Evolutionary conservation across 169 alveolate species (phyloP), one percentile per base, ranked within the genome.

Genomic region (Theileria luwenshuni): DNA sequence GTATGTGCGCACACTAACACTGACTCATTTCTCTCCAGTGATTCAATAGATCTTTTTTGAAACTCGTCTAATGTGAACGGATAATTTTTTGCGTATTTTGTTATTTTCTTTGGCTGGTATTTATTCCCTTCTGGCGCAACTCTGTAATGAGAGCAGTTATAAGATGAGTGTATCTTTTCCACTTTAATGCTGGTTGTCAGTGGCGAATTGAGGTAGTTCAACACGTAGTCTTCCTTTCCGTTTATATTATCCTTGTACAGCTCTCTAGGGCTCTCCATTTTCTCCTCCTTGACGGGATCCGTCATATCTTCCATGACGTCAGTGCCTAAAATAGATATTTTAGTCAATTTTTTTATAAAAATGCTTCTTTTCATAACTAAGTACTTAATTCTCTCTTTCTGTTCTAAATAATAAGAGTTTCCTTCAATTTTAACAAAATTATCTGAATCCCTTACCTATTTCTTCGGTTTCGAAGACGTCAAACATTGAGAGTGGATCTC

Each of bases 1-100:
- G 99, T 97, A 81, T 97, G 99, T 0, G 99, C 99, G 58, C 99
- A 97, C 19, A 98, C 99, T 64, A 98, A 88, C 12, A 97, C 99
- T 47, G 96, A 92, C 84, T 98, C 99, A 59, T 95, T 95, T 28
- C 85, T 77, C 84, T 97, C 99, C 72, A 98, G 87, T 45, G 98
- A 94, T 38, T 94, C 95, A 32, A 97, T 94, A 10, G 99, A 97
- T 61, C 93, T 80, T 69, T 93, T 93, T 92, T 98, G 98, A 85
- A 98, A 97, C 17, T 95, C 96, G 83, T 98, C 99, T 27, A 98
- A 94, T 25, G 77, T 86, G 73, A 96, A 98, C 30, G 94, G 90
- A 69, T 95, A 98, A 62, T 90, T 81, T 58, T 91, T 91, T 13
- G 99, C 98, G 28, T 96, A 94, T 3, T 59, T 81, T 42, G 67